These are phyloP conservation scores for Daedalea quercina DNA, from an alignment of 768 basidiomycete species.

Conservation along the genomic window DNA sequence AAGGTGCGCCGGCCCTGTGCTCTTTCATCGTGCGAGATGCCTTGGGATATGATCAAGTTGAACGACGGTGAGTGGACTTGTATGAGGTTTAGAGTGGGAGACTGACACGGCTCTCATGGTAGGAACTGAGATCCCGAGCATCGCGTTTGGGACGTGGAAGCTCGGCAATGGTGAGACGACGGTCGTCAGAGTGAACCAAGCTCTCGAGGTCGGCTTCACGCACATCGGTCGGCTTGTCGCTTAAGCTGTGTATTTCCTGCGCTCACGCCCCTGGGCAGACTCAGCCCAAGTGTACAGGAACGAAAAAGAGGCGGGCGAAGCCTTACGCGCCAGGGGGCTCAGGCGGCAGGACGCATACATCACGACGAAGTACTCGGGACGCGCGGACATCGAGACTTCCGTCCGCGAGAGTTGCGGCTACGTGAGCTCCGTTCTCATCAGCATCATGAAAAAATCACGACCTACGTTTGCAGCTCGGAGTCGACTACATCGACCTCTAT, in stretches of 20 bases:
- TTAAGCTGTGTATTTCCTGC: neutral
- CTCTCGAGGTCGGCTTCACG: slow-evolving; percentile 51
- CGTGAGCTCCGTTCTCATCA: slow-evolving; percentile 29
- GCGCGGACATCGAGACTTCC: slow-evolving; percentile 46
- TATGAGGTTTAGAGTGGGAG: too few species aligned
- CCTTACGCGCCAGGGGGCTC: slow-evolving; percentile 45
- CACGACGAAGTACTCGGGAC: slow-evolving; percentile 62
- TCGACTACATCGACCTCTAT: slow-evolving; percentile 64
- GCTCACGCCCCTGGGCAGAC: slow-evolving; percentile 27
- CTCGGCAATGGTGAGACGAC: slow-evolving; percentile 48
- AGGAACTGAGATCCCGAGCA: slow-evolving; percentile 42
- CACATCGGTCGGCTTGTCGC: slow-evolving; percentile 45
- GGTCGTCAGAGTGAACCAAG: slow-evolving; percentile 52
- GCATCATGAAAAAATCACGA: neutral
- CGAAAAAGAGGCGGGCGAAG: slow-evolving; percentile 49
- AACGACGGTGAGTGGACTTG: slow-evolving; percentile 58
- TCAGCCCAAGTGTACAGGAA: slow-evolving; percentile 57
- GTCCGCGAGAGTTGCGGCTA: slow-evolving; percentile 50
- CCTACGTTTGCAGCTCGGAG: slow-evolving; percentile 41
- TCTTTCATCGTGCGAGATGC: too few species aligned
- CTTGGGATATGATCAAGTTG: slow-evolving; percentile 50
- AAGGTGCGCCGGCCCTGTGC: too few species aligned
- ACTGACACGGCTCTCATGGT: neutral
- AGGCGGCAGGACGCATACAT: slow-evolving; percentile 50
- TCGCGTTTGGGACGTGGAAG: slow-evolving; percentile 64